A percentile compares a stretch with the other conserved stretches of the same genome.
Conservation (phyloP, 1,139 yeast species). For the Suhomyces chickasaworum region DNA sequence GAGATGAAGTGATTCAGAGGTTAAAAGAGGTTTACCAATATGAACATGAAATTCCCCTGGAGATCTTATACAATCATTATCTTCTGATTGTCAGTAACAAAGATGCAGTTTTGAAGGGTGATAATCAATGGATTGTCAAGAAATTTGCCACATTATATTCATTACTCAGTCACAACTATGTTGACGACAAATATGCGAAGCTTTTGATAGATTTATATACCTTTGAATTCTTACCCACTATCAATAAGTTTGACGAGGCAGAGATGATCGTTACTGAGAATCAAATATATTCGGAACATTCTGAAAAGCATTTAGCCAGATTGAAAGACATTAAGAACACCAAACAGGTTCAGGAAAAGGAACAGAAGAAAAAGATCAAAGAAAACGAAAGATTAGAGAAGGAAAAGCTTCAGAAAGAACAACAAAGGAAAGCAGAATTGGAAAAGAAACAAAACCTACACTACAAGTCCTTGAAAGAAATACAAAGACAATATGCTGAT, state of each 20-base stretch:
- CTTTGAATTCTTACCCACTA: conserved; percentile 39
- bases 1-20: conserved; percentile 27
- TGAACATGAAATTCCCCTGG: conserved; percentile 32
- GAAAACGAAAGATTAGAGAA: conserved; percentile 18
- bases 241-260: conserved; percentile 33
- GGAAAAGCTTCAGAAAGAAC: conserved; percentile 26
- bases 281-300: conserved; percentile 18
- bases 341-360: conserved; percentile 21
- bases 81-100: conserved; percentile 31
- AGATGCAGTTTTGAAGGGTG: conserved; percentile 14
- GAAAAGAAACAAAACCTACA: conserved; percentile 34
- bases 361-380: conserved; percentile 19
- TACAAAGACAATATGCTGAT: conserved; percentile 16
- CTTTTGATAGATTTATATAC: conserved; percentile 37
- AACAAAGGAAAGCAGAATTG: conserved; percentile 25
- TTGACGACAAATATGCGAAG: conserved; percentile 23
- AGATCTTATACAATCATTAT: conserved; percentile 37
- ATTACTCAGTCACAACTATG: conserved; percentile 6
- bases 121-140: conserved; percentile 9
- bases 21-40: conserved; percentile 25
- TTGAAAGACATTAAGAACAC: conserved; percentile 23
- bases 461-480: conserved; percentile 30
- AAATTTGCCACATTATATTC: conserved; percentile 16
- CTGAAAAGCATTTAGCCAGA: conserved; percentile 19
- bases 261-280: conserved; percentile 28